These are phyloP conservation scores for Pichia phayaonensis DNA, from an alignment of 805 yeast genomes.

Conservation along the genomic window DNA sequence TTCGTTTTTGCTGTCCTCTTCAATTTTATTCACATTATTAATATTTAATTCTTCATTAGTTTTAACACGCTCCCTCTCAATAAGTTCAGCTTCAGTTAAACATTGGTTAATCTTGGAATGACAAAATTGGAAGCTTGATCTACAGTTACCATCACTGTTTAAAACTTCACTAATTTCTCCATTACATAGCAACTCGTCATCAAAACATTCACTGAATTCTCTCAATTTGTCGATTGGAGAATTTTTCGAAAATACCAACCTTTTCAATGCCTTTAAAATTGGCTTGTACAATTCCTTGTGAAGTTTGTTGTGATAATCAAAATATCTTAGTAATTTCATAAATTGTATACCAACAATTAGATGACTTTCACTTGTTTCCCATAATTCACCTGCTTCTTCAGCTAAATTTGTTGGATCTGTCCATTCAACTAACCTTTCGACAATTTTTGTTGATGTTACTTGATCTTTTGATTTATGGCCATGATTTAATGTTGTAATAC, in stretches of 20 bases:
- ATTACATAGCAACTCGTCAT: constrained; percentile 19
- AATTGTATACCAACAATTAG: constrained; percentile 48
- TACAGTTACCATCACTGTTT: constrained; percentile 16
- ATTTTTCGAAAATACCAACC: constrained; percentile 35
- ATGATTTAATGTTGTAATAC: constrained; percentile 30
- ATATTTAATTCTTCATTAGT: constrained; percentile 7
- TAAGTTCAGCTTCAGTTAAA: constrained; percentile 11
- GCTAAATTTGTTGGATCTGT: constrained; percentile 70
- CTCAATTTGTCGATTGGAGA: constrained; percentile 17
- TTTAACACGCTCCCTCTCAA: constrained; percentile 1
- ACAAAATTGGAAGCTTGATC: constrained; percentile 21
- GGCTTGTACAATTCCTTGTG: constrained; percentile 47
- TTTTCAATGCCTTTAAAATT: constrained; percentile 42
- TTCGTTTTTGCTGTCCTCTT: neutral
- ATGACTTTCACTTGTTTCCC: constrained; percentile 42
- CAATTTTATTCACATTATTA: no score
- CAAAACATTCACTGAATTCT: constrained; percentile 17
- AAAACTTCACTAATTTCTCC: constrained; percentile 22
- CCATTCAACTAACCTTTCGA: constrained; percentile 76
- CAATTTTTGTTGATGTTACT: constrained; percentile 42
- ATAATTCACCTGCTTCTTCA: constrained; percentile 35
- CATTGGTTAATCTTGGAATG: constrained; percentile 23
- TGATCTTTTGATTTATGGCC: constrained; percentile 20
- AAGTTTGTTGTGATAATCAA: constrained; percentile 40
- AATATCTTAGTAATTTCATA: constrained; percentile 38